These are phyloP conservation scores for Chaetomium sp. DNA, from an alignment of 2,329 filamentous ascomycete genomes.

Conservation along the genomic window DNA sequence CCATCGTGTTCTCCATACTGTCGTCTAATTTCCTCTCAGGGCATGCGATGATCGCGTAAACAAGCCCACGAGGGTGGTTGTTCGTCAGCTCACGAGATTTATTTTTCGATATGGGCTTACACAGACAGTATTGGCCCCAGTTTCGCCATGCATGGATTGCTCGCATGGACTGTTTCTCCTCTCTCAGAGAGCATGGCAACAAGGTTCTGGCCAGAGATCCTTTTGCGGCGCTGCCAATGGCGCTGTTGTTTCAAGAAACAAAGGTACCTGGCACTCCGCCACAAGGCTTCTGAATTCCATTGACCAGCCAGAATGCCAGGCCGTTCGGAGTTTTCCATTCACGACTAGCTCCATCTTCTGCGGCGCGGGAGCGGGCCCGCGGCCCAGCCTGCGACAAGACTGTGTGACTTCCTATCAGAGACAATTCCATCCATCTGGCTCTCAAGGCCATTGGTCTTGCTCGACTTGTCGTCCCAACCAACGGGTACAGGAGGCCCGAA, in stretches of 20 bases:
- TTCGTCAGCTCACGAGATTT: too few species aligned
- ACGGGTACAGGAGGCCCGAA: not conserved
- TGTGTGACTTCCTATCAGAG: slow-evolving; percentile 11
- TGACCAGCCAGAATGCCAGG: not conserved
- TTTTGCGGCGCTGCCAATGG: slow-evolving; percentile 11
- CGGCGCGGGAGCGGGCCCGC: too few species aligned
- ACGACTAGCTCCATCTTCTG: not conserved
- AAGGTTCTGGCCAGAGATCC: slow-evolving; percentile 8
- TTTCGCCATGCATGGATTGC: not conserved
- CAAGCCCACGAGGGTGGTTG: too few species aligned
- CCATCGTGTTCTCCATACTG: too few species aligned
- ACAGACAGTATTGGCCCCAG: not conserved
- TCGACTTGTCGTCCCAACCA: slow-evolving; percentile 2
- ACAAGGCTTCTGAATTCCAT: slow-evolving; percentile 3
- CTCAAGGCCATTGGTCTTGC: slow-evolving; percentile 2
- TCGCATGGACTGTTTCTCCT: not conserved
- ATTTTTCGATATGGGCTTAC: too few species aligned
- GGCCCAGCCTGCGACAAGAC: too few species aligned
- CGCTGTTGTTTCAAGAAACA: slow-evolving; percentile 14
- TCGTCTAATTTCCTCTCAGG: too few species aligned
- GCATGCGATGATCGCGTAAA: too few species aligned
- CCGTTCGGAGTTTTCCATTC: not conserved
- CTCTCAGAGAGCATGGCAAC: not conserved
- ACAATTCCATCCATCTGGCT: slow-evolving; percentile 10
- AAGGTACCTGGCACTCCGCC: slow-evolving; percentile 9